phyloP scores from a whole-genome alignment of 2,329 filamentous ascomycete genomes.

The Colletotrichum melonis region DNA sequence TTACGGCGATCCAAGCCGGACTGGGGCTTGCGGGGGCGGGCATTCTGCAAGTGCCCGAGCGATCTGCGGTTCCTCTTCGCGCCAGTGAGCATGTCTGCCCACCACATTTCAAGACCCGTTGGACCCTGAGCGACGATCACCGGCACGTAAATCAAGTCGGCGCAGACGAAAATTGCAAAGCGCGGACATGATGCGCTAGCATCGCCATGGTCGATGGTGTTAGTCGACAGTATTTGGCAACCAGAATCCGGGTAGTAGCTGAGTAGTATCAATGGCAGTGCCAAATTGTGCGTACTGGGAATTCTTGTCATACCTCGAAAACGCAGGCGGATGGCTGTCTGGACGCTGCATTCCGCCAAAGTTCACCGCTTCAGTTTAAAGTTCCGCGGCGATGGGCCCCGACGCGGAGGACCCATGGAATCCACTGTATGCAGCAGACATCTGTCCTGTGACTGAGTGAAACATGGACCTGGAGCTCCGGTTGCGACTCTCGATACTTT shows the following conservation, averaged over 20 bases:
- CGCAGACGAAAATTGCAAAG: not conserved
- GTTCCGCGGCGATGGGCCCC: not conserved
- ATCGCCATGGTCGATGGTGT: not conserved
- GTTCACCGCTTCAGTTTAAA: slow-evolving; percentile 9
- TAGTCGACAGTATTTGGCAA: not conserved
- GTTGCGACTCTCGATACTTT: not conserved
- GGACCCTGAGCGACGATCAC: slow-evolving; percentile 31
- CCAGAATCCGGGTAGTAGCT: no score
- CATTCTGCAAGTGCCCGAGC: slow-evolving; percentile 27
- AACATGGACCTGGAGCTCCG: not conserved
- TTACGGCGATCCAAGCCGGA: slow-evolving; percentile 23
- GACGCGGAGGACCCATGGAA: not conserved
- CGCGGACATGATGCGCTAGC: not conserved
- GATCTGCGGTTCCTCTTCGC: slow-evolving; percentile 27
- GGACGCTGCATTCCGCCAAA: not conserved
- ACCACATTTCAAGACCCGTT: slow-evolving; percentile 14
- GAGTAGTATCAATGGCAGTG: no score
- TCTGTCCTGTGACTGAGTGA: not conserved
- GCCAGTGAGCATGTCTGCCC: slow-evolving; percentile 6
- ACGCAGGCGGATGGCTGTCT: not conserved
- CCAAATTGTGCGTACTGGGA: no score
- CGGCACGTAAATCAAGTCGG: slow-evolving; percentile 3
- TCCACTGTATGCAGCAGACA: not conserved
- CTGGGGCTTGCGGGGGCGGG: slow-evolving; percentile 27
- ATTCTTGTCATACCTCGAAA: not conserved